phyloP scores from a whole-genome alignment of 2,329 filamentous ascomycete genomes.

The Penicillium palitans region DNA sequence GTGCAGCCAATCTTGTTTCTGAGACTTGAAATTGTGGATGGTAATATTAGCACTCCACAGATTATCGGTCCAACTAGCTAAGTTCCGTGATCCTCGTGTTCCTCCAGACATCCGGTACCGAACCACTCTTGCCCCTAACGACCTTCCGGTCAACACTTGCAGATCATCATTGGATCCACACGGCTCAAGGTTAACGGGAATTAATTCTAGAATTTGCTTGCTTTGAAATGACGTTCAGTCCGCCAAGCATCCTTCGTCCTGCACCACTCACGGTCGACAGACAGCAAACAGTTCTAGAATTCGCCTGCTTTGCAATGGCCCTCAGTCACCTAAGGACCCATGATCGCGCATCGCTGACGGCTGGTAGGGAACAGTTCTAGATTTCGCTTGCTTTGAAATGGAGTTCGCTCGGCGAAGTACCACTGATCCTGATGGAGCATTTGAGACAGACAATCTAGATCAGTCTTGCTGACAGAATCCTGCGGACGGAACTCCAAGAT shows the following conservation, averaged over 20 bases:
- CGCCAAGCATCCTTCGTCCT: too few species aligned
- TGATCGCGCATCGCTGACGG: too few species aligned
- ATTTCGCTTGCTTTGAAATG: not conserved
- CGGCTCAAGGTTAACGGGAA: not conserved
- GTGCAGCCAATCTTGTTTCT: not conserved
- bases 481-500: not conserved
- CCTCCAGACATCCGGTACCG: not conserved
- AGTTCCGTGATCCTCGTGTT: not conserved
- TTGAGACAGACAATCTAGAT: not conserved
- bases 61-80: not conserved
- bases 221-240: not conserved
- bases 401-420: not conserved
- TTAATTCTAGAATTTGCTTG: not conserved
- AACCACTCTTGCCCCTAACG: not conserved
- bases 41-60: conserved; percentile 12
- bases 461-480: not conserved
- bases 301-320: too few species aligned
- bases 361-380: too few species aligned
- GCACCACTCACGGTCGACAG: too few species aligned
- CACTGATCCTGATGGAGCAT: not conserved
- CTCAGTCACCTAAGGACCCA: too few species aligned
- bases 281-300: too few species aligned
- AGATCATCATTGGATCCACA: not conserved
- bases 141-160: not conserved
- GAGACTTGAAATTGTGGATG: not conserved